Evolutionary conservation across 176 grass and related monocot genomes (phyloP), one percentile per base, ranked within the genome.

Genomic region (Triticum dicoccoides): DNA sequence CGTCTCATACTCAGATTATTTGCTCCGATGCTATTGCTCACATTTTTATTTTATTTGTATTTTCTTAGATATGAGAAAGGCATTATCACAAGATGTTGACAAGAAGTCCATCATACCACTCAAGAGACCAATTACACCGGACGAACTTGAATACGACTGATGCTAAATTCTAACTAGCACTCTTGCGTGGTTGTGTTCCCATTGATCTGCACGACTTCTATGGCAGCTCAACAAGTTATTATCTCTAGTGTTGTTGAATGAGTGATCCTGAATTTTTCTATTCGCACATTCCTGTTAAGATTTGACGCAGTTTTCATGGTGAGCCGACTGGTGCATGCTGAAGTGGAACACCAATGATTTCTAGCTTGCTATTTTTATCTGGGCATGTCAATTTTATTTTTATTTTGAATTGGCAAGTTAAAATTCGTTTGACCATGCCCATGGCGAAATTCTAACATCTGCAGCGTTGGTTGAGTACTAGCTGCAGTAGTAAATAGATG

Each of bases 91-190:
- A 80, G 97, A 99, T 61, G 92, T 94, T 0, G 97, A 96, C 67
- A 96, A 94, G 82, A 99, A 99, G 65, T 99, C 97, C 51, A 90
- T 96, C 69, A 91, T 99, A 88, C 94, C 97, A 8, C 92, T 94
- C 32, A 99, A 96, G 84, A 92, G 97, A 69, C 94, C 90, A 58
- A 91, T 99, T 69, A 99, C 97, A 64, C 92, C 92, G 0, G 97
- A 99, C 90, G 97, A 99, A 90, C 97, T 99, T 37, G 97, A 99
- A 92, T 99, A 99, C 72, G 97, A 99, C 88, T 99, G 81, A 89
- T 44, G 33, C n/a, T 78, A 76, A 61, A 17, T 77, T 76, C 49
- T 66, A 47, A 29, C 37, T 33, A 21, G 34, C 77, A 2, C 52
- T 37, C 3, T 86, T 3, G 52, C 13, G 4, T 0, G 0, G 62